Evolutionary conservation across 1,284 basidiomycete genomes (phyloP).

Genomic region (Vanrija pseudolonga): DNA sequence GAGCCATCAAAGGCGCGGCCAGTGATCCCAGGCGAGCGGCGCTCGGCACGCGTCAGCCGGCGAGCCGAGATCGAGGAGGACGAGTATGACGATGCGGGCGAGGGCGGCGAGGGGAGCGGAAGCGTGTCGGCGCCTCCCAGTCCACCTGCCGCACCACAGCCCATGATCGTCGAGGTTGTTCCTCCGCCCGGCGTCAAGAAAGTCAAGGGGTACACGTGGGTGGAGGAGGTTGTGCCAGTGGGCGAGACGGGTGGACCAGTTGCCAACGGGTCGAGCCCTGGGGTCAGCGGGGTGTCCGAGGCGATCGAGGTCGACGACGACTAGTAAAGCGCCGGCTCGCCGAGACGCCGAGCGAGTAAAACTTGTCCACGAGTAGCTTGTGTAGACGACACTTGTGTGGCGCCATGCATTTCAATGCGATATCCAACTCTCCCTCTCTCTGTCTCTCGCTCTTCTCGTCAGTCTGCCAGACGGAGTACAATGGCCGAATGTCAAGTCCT

Average conservation of each 20-base stretch:
- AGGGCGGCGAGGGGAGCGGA: not conserved
- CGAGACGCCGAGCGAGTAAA: not conserved
- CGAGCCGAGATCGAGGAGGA: slow-evolving; percentile 6
- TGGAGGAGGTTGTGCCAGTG: slow-evolving; percentile 7
- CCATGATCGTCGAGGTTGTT: slow-evolving; percentile 2
- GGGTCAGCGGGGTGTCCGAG: not conserved
- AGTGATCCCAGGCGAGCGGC: slow-evolving; percentile 39
- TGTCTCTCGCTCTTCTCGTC: too few relatives aligned
- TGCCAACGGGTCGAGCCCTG: not conserved
- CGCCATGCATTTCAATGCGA: too few relatives aligned
- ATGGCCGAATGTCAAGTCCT: slow-evolving; percentile 17
- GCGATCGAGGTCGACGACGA: slow-evolving; percentile 7
- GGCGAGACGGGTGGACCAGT: not conserved
- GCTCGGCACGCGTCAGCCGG: slow-evolving; percentile 24
- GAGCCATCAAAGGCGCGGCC: slow-evolving; percentile 16
- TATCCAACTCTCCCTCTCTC: too few relatives aligned
- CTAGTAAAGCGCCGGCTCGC: too few relatives aligned
- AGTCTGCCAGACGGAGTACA: too few relatives aligned
- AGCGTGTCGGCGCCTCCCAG: not conserved
- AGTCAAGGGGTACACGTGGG: slow-evolving; percentile 20
- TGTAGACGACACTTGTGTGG: too few relatives aligned
- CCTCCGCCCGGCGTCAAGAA: slow-evolving; percentile 8
- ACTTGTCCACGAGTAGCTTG: too few relatives aligned
- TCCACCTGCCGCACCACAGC: not conserved
- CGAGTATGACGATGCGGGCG: not conserved